Evolutionary conservation across 345 rosid genomes (phyloP), one percentile per base, ranked within the genome.

Genomic region (Aquilaria yunnanensis): DNA sequence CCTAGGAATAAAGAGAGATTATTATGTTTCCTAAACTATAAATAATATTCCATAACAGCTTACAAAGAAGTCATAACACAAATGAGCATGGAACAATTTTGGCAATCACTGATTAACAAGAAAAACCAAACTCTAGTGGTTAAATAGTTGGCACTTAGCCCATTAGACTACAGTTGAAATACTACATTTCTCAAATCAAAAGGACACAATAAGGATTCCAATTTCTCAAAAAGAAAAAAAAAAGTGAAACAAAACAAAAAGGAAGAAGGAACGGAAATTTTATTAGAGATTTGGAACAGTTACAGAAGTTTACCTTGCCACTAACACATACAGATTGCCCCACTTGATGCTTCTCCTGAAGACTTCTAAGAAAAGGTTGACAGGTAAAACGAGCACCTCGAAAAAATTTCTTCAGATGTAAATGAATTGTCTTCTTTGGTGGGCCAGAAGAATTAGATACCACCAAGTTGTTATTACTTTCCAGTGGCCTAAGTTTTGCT

Each of bases 381-480:
- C 69, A 70, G 23, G 96, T 68, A 71, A 83, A 94, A 67, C 91
- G 97, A 66, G 87, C 54, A 53, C 99, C 99, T 45, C 95, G 77
- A 47, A 88, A 94, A 74, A 74, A 93, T 67, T 81, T 90, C 82
- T 90, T 93, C 54, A 93, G 79, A 81, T 90, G 99, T 77, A 90
- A 74, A 78, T 77, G 83, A 60, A 94, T 80, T 54, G 64, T 72
- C 80, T 69, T 86, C 58, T 68, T 37, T 37, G 43, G 43, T 37
- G 5, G 43, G 43, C 43, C 8, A 37, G 43, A 37, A 37, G 43
- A 37, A 37, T 9, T 37, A 9, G 43, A 37, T 37, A 9, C 43
- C 8, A 37, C 77, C 64, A 55, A 73, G 57, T 60, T 32, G 8
- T 34, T 68, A 67, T 70, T 66, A 71, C 33, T 48, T 14, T 64